These are phyloP conservation scores for Nitzschia sp. DNA, from an alignment of 108 stramenopile species.

Conservation along the genomic window DNA sequence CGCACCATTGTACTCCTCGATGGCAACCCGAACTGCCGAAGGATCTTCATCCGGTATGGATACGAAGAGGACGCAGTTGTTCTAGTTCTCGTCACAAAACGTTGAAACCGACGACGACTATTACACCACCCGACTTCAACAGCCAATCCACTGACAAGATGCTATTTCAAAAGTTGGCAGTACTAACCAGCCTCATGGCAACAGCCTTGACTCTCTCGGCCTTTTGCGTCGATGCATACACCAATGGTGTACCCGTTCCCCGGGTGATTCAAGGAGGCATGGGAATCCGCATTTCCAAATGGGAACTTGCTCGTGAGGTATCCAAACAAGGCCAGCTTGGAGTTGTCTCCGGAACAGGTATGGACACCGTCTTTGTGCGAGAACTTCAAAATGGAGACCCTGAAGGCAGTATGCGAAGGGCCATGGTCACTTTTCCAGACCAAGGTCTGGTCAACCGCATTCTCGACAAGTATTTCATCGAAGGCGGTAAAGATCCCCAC, in stretches of 20 bases:
- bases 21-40: too few species aligned
- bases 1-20: too few species aligned
- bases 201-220: neutral
- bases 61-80: too few species aligned
- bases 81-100: too few species aligned
- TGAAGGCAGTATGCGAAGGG: conserved; percentile 42
- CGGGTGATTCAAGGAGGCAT: conserved; percentile 52
- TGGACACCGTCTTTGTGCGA: conserved; percentile 50
- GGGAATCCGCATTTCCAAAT: conserved; percentile 51
- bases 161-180: too few species aligned
- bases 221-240: neutral
- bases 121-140: too few species aligned
- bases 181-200: neutral
- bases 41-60: too few species aligned
- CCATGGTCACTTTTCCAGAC: conserved; percentile 49
- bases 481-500: conserved; percentile 38
- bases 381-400: conserved; percentile 51
- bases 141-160: too few species aligned
- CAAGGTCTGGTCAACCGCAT: conserved; percentile 44
- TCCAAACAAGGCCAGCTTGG: conserved; percentile 43
- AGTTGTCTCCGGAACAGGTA: conserved; percentile 49
- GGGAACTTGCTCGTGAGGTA: conserved; percentile 52
- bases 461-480: conserved; percentile 47
- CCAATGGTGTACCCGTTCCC: conserved; percentile 15
- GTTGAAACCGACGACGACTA: too few species aligned